Base-by-base conservation (phyloP, 306 rosid genomes). In the Sicyos edulis region DNA sequence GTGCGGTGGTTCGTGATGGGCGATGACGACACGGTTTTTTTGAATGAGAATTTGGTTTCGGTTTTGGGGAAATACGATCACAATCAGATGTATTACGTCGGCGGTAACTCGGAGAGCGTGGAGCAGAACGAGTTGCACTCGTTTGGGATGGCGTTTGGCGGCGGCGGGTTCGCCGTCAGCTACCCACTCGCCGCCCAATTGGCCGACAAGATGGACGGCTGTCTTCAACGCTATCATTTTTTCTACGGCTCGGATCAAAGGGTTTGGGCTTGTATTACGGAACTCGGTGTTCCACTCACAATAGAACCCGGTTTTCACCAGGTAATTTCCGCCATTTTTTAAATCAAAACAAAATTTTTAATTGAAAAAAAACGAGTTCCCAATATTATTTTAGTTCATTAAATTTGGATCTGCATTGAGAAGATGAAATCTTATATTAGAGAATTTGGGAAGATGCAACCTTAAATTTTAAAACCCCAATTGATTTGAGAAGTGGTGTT, bases 1-100 rank as follows among this genome's bases (percentile, higher is more conserved):
- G 96, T 87, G 59, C 77, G 96, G 84, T 95, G 99, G 99, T 89
- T 95, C 74, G 99, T 95, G 7, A 95, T 95, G 99, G 99, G 97
- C 47, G 97, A 91, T 71, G 99, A 95, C 45, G 97, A 95, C 73
- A 89, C 97, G 1, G 89, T 95, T 76, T 95, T 91, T 70, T 89
- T 95, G 67, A 9, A 89, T 0, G 77, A 86, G 58, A 95, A 95
- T 78, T 70, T 95, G n/a, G 96, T 87, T 40, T 75, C 89, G 37
- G 92, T 87, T 73, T 74, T 95, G 32, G 78, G 86, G 70, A 85
- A 80, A 11, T 91, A 87, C 65, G 97, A 95, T 73, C 96, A 95
- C 72, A 74, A 70, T 51, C 74, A 62, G 81, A 76, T 87, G 95
- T 85, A 82, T 51, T 91, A 91, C 62, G 80, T 95, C 79, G 99